phyloP scores from a whole-genome alignment of 768 basidiomycete genomes.

The Rhodosporidiobolus odoratus region DNA sequence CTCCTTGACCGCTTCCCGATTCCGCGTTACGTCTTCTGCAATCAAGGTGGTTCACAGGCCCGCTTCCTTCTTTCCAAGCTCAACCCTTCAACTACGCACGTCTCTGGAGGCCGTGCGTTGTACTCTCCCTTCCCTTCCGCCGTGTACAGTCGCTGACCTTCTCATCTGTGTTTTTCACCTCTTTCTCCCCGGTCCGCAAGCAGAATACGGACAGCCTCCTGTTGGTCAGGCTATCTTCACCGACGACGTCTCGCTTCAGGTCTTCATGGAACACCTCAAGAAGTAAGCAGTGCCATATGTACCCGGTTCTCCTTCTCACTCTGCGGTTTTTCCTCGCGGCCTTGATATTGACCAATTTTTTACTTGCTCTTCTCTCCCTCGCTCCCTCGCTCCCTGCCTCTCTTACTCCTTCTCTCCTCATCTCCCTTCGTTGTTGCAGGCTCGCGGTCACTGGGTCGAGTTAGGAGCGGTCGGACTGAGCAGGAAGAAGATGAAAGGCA shows the following conservation, averaged over 20 bases:
- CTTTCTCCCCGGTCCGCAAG: neutral
- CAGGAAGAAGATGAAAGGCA: no score
- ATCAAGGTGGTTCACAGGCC: conserved; percentile 94
- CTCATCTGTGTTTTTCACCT: neutral
- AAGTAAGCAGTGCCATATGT: no score
- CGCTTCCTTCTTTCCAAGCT: conserved; percentile 95
- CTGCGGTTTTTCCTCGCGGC: neutral
- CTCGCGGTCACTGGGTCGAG: no score
- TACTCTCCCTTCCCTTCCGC: no score
- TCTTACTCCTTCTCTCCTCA: no score
- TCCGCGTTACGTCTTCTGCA: conserved; percentile 94
- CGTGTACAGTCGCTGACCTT: neutral
- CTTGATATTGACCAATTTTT: no score
- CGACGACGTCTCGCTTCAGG: conserved; percentile 94
- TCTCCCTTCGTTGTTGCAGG: no score
- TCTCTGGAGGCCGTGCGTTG: conserved; percentile 54
- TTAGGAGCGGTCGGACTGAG: no score
- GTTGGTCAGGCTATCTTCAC: conserved; percentile 93
- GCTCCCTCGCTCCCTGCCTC: no score
- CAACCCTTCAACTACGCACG: conserved; percentile 96
- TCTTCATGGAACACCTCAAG: no score
- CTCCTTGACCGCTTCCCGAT: conserved; percentile 93
- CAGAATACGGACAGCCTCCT: conserved; percentile 65
- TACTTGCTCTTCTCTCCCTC: neutral
- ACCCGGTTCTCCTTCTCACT: no score